These are phyloP conservation scores for Xerophyta viscosa DNA, from an alignment of 106 monocot species.

Conservation along the genomic window DNA sequence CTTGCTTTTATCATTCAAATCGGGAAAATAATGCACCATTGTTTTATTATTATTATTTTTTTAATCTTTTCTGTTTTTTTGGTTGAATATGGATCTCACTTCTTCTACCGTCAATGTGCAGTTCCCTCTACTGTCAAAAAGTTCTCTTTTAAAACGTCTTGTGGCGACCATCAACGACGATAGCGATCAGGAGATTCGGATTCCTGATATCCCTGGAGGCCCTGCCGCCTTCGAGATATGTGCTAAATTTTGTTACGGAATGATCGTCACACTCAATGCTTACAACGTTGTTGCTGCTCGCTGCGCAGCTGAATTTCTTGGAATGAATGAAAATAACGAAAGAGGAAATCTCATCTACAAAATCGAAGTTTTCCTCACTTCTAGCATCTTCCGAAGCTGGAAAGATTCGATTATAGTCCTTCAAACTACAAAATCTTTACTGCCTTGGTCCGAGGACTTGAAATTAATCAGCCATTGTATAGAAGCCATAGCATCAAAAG, in stretches of 20 bases:
- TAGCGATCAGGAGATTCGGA: conserved; percentile 22
- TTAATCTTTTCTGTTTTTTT: too few relatives aligned
- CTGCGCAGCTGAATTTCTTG: conserved; percentile 74
- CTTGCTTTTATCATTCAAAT: too few relatives aligned
- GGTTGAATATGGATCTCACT: too few relatives aligned
- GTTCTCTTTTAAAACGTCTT: conserved; percentile 39
- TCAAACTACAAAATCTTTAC: conserved; percentile 46
- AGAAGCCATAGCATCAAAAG: conserved; percentile 63
- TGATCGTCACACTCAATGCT: conserved; percentile 75
- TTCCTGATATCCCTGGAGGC: conserved; percentile 76
- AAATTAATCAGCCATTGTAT: conserved; percentile 50
- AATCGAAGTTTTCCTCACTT: conserved; percentile 71
- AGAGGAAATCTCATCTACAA: conserved; percentile 85
- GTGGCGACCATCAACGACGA: conserved; percentile 34
- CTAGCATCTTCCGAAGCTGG: conserved; percentile 65
- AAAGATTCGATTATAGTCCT: conserved; percentile 78
- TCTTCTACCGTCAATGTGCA: conserved; percentile 13
- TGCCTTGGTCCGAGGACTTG: conserved; percentile 55
- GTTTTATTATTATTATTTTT: too few relatives aligned
- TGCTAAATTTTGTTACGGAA: conserved; percentile 88
- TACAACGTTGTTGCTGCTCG: conserved; percentile 72
- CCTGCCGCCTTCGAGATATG: conserved; percentile 79
- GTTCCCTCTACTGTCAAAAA: conserved; percentile 81
- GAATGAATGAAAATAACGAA: conserved; percentile 66
- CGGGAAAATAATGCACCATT: too few relatives aligned